phyloP scores from a whole-genome alignment of 1,139 yeast species.

The Kluyveromyces sp. region DNA sequence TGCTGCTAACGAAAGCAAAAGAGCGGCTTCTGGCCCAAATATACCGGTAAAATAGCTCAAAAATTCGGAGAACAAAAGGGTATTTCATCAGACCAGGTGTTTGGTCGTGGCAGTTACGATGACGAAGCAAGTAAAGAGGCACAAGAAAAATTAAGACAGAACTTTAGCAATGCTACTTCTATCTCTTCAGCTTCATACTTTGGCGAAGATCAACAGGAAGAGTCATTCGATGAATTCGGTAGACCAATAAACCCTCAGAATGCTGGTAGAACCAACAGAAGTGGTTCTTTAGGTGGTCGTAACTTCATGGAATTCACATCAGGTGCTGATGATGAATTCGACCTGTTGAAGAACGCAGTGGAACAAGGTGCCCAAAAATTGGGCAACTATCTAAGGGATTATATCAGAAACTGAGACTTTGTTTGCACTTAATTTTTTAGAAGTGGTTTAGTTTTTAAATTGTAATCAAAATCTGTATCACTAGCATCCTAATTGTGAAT shows the following conservation, averaged over 20 bases:
- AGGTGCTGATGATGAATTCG: slow-evolving; percentile 66
- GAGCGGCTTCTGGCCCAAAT: slow-evolving; percentile 36
- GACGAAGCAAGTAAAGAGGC: slow-evolving; percentile 77
- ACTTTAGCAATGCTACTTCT: slow-evolving; percentile 79
- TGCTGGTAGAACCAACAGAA: slow-evolving; percentile 7
- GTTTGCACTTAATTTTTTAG: not conserved
- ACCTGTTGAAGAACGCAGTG: slow-evolving; percentile 82
- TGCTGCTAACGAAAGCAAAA: slow-evolving; percentile 35
- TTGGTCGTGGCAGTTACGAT: slow-evolving; percentile 83
- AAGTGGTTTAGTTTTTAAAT: not conserved
- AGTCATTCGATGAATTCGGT: slow-evolving; percentile 30
- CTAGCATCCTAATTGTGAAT: not conserved
- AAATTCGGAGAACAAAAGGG: slow-evolving; percentile 89
- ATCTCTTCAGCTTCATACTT: slow-evolving; percentile 90
- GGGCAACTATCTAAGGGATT: slow-evolving; percentile 78
- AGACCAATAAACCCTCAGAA: slow-evolving; percentile 20
- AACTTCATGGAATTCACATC: slow-evolving; percentile 38
- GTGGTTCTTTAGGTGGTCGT: slow-evolving; percentile 10
- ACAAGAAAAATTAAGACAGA: slow-evolving; percentile 57
- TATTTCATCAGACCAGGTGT: slow-evolving; percentile 89
- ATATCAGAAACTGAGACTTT: slow-evolving; percentile 40
- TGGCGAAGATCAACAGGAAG: slow-evolving; percentile 64
- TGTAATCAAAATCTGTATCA: not conserved
- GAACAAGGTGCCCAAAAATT: slow-evolving; percentile 90
- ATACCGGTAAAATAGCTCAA: slow-evolving; percentile 64